phyloP scores from a whole-genome alignment of 768 basidiomycete genomes.

The Phlebiopsis flavidoalba region DNA sequence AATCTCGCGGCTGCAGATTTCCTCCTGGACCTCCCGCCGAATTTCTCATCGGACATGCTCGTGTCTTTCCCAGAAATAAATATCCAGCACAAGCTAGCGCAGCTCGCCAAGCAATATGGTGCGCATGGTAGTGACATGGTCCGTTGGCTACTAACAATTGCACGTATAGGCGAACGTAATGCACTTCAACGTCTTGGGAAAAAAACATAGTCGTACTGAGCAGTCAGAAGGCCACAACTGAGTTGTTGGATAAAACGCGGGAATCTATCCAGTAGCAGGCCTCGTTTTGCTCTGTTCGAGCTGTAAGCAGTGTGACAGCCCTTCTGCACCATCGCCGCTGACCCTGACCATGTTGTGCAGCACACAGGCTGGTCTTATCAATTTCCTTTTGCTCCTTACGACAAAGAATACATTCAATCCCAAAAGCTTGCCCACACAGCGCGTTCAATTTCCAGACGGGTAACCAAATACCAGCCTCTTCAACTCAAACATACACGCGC shows the following conservation, averaged over 20 bases:
- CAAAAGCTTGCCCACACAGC: slow-evolving; percentile 1
- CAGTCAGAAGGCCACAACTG: slow-evolving; percentile 25
- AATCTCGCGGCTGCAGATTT: no score
- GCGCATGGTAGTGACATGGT: background rate
- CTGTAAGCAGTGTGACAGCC: slow-evolving; percentile 2
- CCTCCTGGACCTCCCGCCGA: slow-evolving; percentile 35
- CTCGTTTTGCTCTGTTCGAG: slow-evolving; percentile 21
- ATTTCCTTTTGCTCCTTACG: slow-evolving; percentile 13
- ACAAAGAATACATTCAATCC: slow-evolving; percentile 13
- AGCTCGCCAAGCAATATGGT: slow-evolving; percentile 31
- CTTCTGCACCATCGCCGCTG: no score
- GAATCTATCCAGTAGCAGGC: slow-evolving; percentile 32
- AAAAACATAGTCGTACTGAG: slow-evolving; percentile 29
- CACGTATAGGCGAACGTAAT: slow-evolving; percentile 17
- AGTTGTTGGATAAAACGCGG: slow-evolving; percentile 33
- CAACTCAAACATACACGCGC: slow-evolving; percentile 22
- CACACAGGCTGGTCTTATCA: slow-evolving; percentile 12
- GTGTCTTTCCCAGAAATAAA: slow-evolving; percentile 28
- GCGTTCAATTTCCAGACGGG: background rate
- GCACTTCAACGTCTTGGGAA: slow-evolving; percentile 27
- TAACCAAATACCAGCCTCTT: slow-evolving; percentile 16
- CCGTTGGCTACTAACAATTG: no score
- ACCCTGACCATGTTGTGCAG: background rate
- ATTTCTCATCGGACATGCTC: slow-evolving; percentile 33
- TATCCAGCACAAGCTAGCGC: slow-evolving; percentile 20